Evolutionary conservation across 163 green algal species (phyloP).

Genomic region (Scenedesmus sp.): DNA sequence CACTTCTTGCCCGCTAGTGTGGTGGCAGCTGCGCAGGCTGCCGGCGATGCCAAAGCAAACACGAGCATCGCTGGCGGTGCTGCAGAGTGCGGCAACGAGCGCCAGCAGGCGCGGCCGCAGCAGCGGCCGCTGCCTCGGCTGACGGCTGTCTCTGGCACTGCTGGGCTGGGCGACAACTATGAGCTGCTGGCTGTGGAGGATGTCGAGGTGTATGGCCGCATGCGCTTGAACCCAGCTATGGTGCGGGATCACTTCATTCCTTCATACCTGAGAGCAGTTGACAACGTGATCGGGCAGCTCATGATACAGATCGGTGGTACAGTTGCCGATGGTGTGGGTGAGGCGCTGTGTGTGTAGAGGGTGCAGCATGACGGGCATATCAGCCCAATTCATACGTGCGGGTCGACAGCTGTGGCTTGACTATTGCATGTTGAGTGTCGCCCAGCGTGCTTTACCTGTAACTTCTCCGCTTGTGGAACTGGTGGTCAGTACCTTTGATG

Average conservation of each 20-base stretch:
- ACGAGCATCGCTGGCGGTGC: background rate
- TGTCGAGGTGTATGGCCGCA: constrained; percentile 78
- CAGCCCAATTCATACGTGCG: too few species aligned
- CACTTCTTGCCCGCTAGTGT: constrained; percentile 82
- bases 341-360: background rate
- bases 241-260: constrained; percentile 89
- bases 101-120: constrained; percentile 5
- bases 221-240: constrained; percentile 85
- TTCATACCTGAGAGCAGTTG: constrained; percentile 76
- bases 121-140: background rate
- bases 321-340: background rate
- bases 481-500: too few species aligned
- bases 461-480: too few species aligned
- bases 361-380: background rate
- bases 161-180: constrained; percentile 45
- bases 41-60: background rate
- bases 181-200: constrained; percentile 63
- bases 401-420: too few species aligned
- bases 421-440: too few species aligned
- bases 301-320: background rate
- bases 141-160: background rate
- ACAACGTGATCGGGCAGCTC: constrained; percentile 65
- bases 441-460: too few species aligned
- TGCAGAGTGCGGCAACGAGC: background rate
- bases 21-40: constrained; percentile 28